Conservation (phyloP, 2,329 filamentous ascomycete species). For the Arthroderma sp. region DNA sequence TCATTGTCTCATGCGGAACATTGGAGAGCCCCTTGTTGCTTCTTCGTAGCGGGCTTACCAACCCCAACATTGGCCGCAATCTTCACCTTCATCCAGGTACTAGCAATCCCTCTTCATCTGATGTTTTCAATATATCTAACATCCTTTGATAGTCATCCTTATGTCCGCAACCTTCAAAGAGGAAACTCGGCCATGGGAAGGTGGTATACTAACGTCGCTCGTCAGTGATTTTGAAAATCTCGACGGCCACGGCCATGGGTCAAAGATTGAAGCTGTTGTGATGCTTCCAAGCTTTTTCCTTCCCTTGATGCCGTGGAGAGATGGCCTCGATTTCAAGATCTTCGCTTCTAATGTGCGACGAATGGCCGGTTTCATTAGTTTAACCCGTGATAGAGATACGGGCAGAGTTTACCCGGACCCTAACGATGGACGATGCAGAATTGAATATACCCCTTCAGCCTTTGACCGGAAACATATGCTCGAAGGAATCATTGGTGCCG, state of each 20-base stretch:
- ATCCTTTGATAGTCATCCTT: constrained; percentile 24
- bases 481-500: constrained; percentile 57
- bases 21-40: constrained; percentile 67
- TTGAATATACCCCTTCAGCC: constrained; percentile 59
- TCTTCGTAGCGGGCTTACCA: constrained; percentile 65
- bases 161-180: constrained; percentile 54
- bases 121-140: constrained; percentile 7
- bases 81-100: constrained; percentile 69
- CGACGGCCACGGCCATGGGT: constrained; percentile 67
- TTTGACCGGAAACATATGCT: constrained; percentile 62
- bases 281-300: constrained; percentile 62
- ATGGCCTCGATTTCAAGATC: constrained; percentile 61
- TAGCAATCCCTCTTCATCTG: constrained; percentile 25
- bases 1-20: constrained; percentile 66
- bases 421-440: constrained; percentile 47
- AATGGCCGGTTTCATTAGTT: constrained; percentile 58
- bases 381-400: constrained; percentile 63
- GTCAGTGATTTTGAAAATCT: constrained; percentile 69
- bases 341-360: constrained; percentile 55
- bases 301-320: constrained; percentile 53
- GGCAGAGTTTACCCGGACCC: constrained; percentile 66
- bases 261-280: constrained; percentile 63
- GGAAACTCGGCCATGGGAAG: constrained; percentile 60
- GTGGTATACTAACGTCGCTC: constrained; percentile 67
- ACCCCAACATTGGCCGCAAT: constrained; percentile 69